phyloP scores from a whole-genome alignment of 768 basidiomycete species.

The Kwoniella bestiolae region DNA sequence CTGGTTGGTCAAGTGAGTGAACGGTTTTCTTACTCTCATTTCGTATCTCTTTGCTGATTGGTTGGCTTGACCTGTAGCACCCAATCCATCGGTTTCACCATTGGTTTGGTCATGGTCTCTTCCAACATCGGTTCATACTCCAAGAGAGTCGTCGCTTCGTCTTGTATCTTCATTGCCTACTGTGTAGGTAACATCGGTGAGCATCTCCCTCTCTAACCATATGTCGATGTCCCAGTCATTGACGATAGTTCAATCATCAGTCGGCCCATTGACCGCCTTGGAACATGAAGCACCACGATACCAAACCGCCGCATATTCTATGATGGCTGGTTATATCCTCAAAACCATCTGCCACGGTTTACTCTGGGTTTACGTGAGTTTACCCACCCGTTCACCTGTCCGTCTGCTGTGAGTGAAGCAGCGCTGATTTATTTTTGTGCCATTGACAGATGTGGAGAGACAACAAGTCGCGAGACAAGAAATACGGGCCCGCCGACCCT shows the following conservation, averaged over 20 bases:
- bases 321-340: slow-evolving; percentile 51
- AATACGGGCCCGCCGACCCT: slow-evolving; percentile 51
- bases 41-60: neutral
- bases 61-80: slow-evolving; percentile 14
- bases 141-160: slow-evolving; percentile 49
- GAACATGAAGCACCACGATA: slow-evolving; percentile 51
- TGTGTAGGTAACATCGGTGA: slow-evolving; percentile 50
- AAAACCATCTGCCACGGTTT: slow-evolving; percentile 45
- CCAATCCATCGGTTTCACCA: slow-evolving; percentile 56
- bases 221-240: too few relatives aligned
- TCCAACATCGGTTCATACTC: slow-evolving; percentile 55
- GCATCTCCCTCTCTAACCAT: too few relatives aligned
- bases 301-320: slow-evolving; percentile 49
- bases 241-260: neutral
- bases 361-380: slow-evolving; percentile 43
- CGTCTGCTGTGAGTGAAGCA: too few relatives aligned
- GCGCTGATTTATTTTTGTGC: neutral
- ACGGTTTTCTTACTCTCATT: neutral
- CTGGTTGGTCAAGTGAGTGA: slow-evolving; percentile 46
- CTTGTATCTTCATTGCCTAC: slow-evolving; percentile 55
- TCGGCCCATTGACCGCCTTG: slow-evolving; percentile 47
- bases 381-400: neutral
- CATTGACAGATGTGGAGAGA: slow-evolving; percentile 44
- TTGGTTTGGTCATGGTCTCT: slow-evolving; percentile 57
- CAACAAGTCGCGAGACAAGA: slow-evolving; percentile 52